Percentiles rank a stretch among this genome's conserved stretches.
Conservation (phyloP, 805 yeast genomes). For the Candida incommunis region DNA sequence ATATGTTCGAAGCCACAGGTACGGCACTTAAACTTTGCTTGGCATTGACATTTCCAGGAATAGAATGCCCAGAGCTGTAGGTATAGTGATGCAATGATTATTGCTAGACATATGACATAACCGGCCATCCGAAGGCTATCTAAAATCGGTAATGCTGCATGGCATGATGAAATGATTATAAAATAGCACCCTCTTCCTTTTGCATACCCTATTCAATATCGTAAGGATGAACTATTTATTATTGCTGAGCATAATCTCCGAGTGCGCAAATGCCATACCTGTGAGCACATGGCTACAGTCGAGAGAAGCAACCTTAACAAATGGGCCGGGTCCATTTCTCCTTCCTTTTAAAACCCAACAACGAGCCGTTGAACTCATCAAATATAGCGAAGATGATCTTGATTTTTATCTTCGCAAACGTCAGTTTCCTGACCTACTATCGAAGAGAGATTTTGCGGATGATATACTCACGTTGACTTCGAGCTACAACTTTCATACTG, state of each 20-base stretch:
- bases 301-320: no score
- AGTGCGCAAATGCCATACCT: background rate
- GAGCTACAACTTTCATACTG: slow-evolving; percentile 22
- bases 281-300: background rate
- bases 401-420: background rate
- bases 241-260: background rate
- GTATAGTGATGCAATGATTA: no score
- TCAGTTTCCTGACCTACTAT: background rate
- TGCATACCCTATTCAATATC: no score
- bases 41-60: no score
- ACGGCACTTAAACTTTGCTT: no score
- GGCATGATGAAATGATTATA: no score
- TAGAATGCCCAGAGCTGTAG: no score
- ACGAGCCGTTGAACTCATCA: background rate
- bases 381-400: background rate
- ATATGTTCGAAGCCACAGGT: no score
- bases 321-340: background rate
- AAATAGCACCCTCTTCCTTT: no score
- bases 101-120: no score
- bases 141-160: no score
- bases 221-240: background rate
- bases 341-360: background rate
- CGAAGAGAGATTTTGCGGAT: slow-evolving; percentile 3
- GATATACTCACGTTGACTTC: slow-evolving; percentile 13
- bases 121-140: no score